phyloP scores from a whole-genome alignment of 202 grass and related monocot species.

The Panicum hallii region DNA sequence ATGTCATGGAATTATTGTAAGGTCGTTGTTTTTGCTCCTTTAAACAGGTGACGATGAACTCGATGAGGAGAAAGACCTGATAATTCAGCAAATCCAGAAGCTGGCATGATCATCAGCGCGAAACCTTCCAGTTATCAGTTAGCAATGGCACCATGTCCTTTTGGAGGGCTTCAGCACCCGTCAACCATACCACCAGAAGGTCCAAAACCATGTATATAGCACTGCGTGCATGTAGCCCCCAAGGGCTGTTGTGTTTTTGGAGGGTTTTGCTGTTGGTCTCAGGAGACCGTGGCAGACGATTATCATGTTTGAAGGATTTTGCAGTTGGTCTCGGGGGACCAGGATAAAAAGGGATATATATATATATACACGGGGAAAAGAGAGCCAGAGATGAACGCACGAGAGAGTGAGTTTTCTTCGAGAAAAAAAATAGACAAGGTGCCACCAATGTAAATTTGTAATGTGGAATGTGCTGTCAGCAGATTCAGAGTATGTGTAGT shows the following conservation, averaged over 20 bases:
- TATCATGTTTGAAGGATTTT: not conserved
- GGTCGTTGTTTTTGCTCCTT: not conserved
- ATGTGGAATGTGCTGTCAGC: not conserved
- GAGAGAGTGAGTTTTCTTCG: not conserved
- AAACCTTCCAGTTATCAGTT: not conserved
- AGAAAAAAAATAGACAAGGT: not conserved
- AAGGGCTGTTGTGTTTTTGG: not conserved
- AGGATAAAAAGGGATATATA: conserved; percentile 8
- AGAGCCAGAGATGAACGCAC: not conserved
- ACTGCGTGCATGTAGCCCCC: conserved; percentile 1
- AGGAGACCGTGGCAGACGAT: not conserved
- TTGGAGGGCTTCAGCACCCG: not conserved
- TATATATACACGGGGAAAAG: not conserved
- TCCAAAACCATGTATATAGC: not conserved
- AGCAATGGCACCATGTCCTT: not conserved
- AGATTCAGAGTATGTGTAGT: not conserved
- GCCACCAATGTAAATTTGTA: conserved; percentile 2
- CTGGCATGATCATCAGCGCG: conserved; percentile 41
- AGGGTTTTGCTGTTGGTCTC: not conserved
- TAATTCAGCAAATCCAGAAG: conserved; percentile 56
- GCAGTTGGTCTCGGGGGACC: not conserved
- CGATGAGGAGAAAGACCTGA: conserved; percentile 52
- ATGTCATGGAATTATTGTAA: not conserved
- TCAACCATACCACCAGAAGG: conserved; percentile 1
- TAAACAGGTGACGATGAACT: conserved; percentile 60